Conservation (phyloP, 179 eudicot genomes). For the Heliamphora ciliata region DNA sequence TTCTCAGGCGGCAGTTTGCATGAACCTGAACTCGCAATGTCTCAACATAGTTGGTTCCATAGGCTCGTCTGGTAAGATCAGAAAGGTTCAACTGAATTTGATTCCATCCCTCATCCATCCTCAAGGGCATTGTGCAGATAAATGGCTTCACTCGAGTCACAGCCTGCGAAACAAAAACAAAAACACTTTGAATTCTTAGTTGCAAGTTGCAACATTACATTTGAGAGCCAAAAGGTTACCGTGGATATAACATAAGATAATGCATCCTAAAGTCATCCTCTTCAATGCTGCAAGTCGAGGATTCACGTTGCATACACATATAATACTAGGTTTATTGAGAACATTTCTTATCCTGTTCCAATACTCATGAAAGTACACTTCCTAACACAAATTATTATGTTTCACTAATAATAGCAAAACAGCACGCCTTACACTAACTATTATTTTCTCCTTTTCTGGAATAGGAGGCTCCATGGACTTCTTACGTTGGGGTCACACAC, state of each 20-base stretch:
- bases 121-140: constrained; percentile 98
- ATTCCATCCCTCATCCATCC: constrained; percentile 97
- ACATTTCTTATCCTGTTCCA: background rate
- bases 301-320: background rate
- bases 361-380: background rate
- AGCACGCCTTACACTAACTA: too few species aligned
- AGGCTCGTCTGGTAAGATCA: constrained; percentile 86
- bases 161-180: constrained; percentile 37
- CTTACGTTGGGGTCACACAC: background rate
- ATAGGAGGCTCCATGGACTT: background rate
- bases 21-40: constrained; percentile 95
- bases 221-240: background rate
- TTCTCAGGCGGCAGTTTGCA: constrained; percentile 87
- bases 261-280: background rate
- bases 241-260: background rate
- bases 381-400: background rate
- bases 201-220: background rate
- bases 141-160: constrained; percentile 91
- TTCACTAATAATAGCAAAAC: background rate
- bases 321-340: background rate
- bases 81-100: constrained; percentile 93
- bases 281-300: constrained; percentile 8
- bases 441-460: too few species aligned
- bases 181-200: background rate
- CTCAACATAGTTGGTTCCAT: constrained; percentile 95